phyloP scores from a whole-genome alignment of 345 rosid genomes.

The Salix arbutifolia region DNA sequence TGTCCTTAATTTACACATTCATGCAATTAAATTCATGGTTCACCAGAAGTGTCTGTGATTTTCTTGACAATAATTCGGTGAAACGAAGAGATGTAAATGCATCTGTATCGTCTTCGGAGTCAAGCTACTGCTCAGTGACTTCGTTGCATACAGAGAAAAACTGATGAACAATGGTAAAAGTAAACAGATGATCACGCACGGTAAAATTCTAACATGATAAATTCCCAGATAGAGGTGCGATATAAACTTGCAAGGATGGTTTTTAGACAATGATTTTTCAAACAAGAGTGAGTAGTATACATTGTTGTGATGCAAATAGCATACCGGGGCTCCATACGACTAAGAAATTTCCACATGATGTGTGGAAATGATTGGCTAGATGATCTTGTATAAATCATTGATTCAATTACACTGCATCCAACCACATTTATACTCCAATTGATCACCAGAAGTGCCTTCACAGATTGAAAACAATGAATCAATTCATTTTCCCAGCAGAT shows the following conservation, averaged over 20 bases:
- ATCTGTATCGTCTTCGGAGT: background rate
- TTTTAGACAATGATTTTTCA: background rate
- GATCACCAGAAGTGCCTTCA: background rate
- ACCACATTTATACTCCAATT: background rate
- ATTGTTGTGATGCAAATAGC: background rate
- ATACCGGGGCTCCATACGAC: background rate
- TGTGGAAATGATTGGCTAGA: background rate
- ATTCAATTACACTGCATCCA: background rate
- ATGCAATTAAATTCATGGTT: background rate
- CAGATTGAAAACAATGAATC: background rate
- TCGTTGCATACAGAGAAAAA: background rate
- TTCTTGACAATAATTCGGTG: background rate
- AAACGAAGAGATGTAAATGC: background rate
- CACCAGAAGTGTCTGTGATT: background rate
- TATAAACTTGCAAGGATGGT: background rate
- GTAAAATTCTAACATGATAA: background rate
- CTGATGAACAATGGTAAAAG: background rate
- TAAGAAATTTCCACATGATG: background rate
- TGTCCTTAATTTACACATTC: background rate
- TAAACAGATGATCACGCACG: background rate
- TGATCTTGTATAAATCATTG: background rate
- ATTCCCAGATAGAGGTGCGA: background rate
- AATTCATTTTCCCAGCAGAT: background rate
- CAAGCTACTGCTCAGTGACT: background rate
- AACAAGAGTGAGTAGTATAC: background rate